These are phyloP conservation scores for Macrophomina tecta DNA, from an alignment of 2,329 filamentous ascomycete genomes.

Conservation along the genomic window DNA sequence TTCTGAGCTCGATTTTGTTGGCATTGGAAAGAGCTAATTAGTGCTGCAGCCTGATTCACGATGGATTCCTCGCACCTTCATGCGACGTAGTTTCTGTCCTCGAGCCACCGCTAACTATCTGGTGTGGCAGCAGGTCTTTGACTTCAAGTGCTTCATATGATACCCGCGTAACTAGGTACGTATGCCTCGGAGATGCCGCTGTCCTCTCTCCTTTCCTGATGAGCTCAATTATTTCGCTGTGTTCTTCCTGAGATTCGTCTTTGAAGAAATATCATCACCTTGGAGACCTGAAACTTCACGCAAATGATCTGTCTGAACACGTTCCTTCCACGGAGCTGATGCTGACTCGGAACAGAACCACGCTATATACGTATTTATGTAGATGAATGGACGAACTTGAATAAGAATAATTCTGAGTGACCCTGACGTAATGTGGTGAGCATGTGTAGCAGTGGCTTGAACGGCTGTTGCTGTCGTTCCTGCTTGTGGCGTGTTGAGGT, in stretches of 20 bases:
- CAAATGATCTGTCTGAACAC: background rate
- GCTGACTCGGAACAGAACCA: slow-evolving; percentile 8
- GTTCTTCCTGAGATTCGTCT: slow-evolving; percentile 65
- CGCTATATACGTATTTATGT: background rate
- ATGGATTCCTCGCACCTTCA: slow-evolving; percentile 35
- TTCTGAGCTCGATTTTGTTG: background rate
- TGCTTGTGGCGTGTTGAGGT: background rate
- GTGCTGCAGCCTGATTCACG: slow-evolving; percentile 45
- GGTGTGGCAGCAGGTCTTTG: slow-evolving; percentile 27
- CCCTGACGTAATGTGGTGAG: background rate
- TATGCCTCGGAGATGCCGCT: background rate
- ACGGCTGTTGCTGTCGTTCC: background rate
- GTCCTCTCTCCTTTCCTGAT: slow-evolving; percentile 54
- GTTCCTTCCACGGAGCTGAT: background rate
- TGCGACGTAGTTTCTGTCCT: slow-evolving; percentile 29
- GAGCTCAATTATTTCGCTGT: slow-evolving; percentile 67
- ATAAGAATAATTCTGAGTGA: background rate
- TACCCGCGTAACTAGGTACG: slow-evolving; percentile 29
- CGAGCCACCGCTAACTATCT: slow-evolving; percentile 28
- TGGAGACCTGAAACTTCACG: slow-evolving; percentile 64
- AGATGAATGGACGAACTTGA: background rate
- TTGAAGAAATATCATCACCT: slow-evolving; percentile 69
- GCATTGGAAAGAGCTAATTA: slow-evolving; percentile 31
- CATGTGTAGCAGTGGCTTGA: background rate
- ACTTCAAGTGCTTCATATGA: background rate